Percentiles rank a stretch among this genome's conserved stretches.
These are phyloP conservation scores for Kondoa malvinella DNA, from an alignment of 768 basidiomycete species.

Conservation along the genomic window DNA sequence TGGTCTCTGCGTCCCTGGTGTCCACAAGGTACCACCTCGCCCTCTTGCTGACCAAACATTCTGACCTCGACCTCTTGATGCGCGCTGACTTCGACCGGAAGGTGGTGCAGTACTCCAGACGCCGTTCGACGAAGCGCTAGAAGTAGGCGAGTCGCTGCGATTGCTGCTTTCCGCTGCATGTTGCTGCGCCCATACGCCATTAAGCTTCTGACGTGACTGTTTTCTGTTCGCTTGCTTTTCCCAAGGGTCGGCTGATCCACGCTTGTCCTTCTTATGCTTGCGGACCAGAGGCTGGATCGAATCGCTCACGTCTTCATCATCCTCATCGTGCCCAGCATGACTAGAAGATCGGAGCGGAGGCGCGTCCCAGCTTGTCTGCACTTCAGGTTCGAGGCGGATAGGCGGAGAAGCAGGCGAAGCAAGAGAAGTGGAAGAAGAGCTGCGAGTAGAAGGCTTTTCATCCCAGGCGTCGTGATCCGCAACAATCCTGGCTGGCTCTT, in stretches of 20 bases:
- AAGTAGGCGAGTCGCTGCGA: background rate
- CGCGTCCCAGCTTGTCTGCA: background rate
- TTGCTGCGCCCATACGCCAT: background rate
- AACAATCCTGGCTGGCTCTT: background rate
- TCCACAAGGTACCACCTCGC: no score
- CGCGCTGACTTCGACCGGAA: no score
- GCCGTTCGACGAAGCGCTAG: no score
- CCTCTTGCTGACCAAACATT: no score
- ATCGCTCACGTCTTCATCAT: no score
- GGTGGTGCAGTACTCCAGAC: no score
- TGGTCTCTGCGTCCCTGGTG: no score
- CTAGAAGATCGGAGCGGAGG: background rate
- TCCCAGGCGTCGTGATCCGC: background rate
- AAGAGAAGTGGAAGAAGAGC: background rate
- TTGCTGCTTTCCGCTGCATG: background rate
- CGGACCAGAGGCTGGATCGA: background rate
- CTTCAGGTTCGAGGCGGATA: background rate
- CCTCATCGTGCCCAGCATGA: no score
- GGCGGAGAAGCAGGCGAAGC: background rate
- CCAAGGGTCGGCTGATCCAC: background rate
- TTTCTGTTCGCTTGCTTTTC: background rate
- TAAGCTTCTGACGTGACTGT: background rate
- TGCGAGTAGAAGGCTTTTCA: background rate
- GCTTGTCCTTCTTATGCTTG: background rate
- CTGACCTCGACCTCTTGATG: no score